Percentiles rank a stretch among this genome's conserved stretches.
Conservation (phyloP, 352 stramenopile genomes). For the Pythium utonaiense region DNA sequence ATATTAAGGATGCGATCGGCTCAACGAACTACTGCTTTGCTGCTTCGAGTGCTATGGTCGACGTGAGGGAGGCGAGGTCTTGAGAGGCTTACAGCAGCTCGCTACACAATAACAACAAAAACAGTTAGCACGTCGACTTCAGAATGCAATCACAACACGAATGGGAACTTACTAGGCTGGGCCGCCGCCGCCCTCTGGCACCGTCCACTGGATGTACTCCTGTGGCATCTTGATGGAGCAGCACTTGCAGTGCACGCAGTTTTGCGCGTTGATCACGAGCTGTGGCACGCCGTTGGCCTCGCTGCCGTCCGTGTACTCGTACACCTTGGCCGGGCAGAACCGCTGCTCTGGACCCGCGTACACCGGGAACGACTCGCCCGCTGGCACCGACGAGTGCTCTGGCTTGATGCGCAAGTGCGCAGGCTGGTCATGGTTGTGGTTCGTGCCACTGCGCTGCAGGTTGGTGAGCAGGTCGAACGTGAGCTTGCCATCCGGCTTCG, state of each 20-base stretch:
- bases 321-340: slow-evolving; percentile 98
- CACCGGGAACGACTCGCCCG: slow-evolving; percentile 85
- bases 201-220: slow-evolving; percentile 99
- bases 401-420: slow-evolving; percentile 96
- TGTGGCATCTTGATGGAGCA: slow-evolving; percentile 99
- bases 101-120: slow-evolving; percentile 33
- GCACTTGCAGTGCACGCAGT: slow-evolving; percentile 99
- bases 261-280: slow-evolving; percentile 99
- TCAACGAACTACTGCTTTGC: background rate
- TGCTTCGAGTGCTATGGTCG: background rate
- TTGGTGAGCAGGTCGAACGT: slow-evolving; percentile 99
- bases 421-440: slow-evolving; percentile 98
- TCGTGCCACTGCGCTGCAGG: slow-evolving; percentile 95
- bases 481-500: slow-evolving; percentile 94
- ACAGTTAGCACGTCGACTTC: slow-evolving; percentile 22
- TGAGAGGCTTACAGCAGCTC: slow-evolving; percentile 60
- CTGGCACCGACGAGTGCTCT: slow-evolving; percentile 82
- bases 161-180: slow-evolving; percentile 96
- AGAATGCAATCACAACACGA: background rate
- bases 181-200: slow-evolving; percentile 96
- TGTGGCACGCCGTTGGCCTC: slow-evolving; percentile 83
- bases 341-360: slow-evolving; percentile 96
- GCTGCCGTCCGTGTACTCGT: slow-evolving; percentile 97
- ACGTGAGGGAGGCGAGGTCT: background rate
- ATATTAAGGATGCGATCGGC: slow-evolving; percentile 6